These are phyloP conservation scores for Saksenaea vasiformis DNA, from an alignment of 371 early-diverging fungal genomes.

Conservation along the genomic window DNA sequence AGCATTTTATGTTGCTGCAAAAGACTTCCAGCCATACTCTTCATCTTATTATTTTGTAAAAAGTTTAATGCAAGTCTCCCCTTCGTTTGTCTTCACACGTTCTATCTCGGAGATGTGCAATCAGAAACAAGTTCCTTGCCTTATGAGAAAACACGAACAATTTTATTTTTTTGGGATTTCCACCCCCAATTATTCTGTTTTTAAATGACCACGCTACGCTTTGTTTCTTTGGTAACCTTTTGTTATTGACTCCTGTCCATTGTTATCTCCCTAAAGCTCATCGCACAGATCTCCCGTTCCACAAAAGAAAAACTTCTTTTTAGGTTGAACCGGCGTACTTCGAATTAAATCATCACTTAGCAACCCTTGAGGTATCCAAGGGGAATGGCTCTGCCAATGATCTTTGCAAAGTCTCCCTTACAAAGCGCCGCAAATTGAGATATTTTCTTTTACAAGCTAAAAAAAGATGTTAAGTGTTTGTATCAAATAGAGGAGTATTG, in stretches of 20 bases:
- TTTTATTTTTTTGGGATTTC: background rate
- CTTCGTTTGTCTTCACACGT: background rate
- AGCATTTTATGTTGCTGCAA: slow-evolving; percentile 1
- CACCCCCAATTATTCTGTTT: background rate
- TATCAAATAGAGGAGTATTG: no score
- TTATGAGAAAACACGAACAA: background rate
- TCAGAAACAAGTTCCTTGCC: slow-evolving; percentile 1
- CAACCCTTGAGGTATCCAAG: no score
- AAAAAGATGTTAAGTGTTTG: no score
- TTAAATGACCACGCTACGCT: background rate
- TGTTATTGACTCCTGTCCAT: background rate
- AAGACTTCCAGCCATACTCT: background rate
- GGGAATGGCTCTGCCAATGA: no score
- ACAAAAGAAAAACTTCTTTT: background rate
- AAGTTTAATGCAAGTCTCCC: background rate
- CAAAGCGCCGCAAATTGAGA: no score
- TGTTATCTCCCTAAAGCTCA: slow-evolving; percentile 2
- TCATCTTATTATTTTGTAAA: background rate
- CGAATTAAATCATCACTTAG: background rate
- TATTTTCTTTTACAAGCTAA: no score
- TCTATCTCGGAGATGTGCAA: background rate
- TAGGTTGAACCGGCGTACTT: background rate
- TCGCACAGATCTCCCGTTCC: slow-evolving; percentile 5
- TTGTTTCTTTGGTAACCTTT: background rate
- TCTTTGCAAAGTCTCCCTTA: no score